Conservation (phyloP, 2,329 filamentous ascomycete species). For the Colletotrichum lentis region DNA sequence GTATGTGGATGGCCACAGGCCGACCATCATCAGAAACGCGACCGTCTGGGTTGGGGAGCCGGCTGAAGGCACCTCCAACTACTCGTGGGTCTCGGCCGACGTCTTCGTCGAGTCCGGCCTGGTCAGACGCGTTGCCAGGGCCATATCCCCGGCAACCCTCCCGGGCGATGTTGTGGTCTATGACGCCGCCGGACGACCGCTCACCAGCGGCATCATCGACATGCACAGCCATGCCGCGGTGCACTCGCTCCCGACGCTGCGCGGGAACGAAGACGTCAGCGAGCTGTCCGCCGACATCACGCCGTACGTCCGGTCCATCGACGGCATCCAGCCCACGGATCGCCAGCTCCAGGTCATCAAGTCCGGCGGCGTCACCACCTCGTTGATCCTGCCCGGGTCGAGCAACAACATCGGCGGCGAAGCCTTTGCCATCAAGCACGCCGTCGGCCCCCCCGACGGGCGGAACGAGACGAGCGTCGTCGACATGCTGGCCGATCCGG, state of each 20-base stretch:
- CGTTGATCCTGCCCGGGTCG: conserved; percentile 71
- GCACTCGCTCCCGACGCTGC: conserved; percentile 61
- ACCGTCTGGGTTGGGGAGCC: conserved; percentile 73
- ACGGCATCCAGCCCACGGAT: conserved; percentile 70
- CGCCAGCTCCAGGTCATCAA: conserved; percentile 74
- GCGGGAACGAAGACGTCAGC: conserved; percentile 67
- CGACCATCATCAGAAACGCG: conserved; percentile 71
- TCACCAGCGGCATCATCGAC: conserved; percentile 75
- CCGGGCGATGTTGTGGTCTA: conserved; percentile 60
- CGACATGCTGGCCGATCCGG: conserved; percentile 72
- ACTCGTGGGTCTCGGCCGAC: conserved; percentile 66
- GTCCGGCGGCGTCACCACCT: conserved; percentile 74
- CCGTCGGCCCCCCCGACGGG: conserved; percentile 67
- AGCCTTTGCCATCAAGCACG: conserved; percentile 73
- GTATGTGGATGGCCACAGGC: conserved; percentile 64
- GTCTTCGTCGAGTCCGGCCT: conserved; percentile 69
- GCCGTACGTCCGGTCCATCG: conserved; percentile 72
- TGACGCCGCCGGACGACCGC: conserved; percentile 66
- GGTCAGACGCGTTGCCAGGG: conserved; percentile 60
- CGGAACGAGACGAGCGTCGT: conserved; percentile 68
- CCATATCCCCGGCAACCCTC: conserved; percentile 54
- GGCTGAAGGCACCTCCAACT: conserved; percentile 60
- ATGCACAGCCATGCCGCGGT: conserved; percentile 76
- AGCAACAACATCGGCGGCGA: conserved; percentile 78
- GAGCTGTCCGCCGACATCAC: conserved; percentile 72